Evolutionary conservation across 1,139 yeast species (phyloP).

Genomic region (Saccharomyces hybrid): DNA sequence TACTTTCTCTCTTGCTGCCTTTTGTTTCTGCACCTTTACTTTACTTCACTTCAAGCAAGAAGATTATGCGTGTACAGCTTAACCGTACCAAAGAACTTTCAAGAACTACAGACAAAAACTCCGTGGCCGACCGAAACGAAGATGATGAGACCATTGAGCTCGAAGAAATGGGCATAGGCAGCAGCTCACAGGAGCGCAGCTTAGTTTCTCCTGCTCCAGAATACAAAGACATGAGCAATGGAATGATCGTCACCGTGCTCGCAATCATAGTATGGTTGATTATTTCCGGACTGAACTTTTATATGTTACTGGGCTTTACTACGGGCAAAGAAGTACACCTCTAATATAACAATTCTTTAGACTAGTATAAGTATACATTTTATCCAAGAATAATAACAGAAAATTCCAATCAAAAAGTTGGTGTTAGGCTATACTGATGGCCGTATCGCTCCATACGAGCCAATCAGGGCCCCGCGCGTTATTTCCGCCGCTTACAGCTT

Average conservation of each 20-base stretch:
- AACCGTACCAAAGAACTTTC: constrained; percentile 11
- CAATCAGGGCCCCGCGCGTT: constrained; percentile 1
- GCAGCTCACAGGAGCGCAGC: background rate
- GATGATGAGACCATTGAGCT: constrained; percentile 6
- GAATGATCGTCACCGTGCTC: constrained; percentile 44
- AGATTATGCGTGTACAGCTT: constrained; percentile 47
- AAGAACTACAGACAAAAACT: background rate
- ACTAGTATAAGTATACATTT: background rate
- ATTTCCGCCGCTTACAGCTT: background rate
- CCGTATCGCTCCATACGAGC: background rate
- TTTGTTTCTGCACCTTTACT: constrained; percentile 70
- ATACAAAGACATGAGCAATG: constrained; percentile 60
- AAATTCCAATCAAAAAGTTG: background rate
- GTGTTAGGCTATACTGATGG: background rate
- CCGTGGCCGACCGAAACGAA: constrained; percentile 1
- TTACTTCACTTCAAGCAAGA: constrained; percentile 55
- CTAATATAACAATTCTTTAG: constrained; percentile 14
- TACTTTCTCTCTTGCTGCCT: constrained; percentile 60
- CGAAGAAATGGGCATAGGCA: background rate
- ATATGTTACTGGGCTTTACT: constrained; percentile 63
- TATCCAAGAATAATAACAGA: background rate
- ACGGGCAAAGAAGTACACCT: constrained; percentile 61
- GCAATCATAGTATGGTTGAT: constrained; percentile 66
- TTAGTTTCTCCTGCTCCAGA: constrained; percentile 8
- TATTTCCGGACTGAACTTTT: constrained; percentile 68